A percentile compares a stretch with the other conserved stretches of the same genome.
These are phyloP conservation scores for Kondoa malvinella DNA, from an alignment of 768 basidiomycete genomes.

Conservation along the genomic window DNA sequence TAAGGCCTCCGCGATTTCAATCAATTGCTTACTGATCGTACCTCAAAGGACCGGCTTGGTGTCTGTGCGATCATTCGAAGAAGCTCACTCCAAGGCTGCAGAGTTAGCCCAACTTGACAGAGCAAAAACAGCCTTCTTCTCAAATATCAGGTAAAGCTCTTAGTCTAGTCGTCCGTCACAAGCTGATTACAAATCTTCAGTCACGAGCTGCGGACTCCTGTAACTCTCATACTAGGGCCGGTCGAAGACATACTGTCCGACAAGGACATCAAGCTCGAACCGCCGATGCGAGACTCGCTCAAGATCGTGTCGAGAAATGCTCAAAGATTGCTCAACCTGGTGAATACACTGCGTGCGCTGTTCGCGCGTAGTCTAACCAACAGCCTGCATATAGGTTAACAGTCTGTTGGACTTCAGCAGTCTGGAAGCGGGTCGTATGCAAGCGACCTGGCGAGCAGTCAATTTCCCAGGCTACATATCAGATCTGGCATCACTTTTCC, in stretches of 20 bases:
- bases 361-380: no score
- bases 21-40: no score
- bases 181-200: not conserved
- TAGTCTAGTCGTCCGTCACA: not conserved
- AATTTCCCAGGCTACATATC: conserved; percentile 9
- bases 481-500: conserved; percentile 20
- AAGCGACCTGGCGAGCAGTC: conserved; percentile 8
- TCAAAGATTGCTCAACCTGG: conserved; percentile 18
- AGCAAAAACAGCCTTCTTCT: conserved; percentile 21
- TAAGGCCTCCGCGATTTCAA: no score
- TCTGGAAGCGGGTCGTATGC: conserved; percentile 18
- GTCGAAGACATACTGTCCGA: conserved; percentile 17
- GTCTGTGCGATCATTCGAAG: conserved; percentile 18
- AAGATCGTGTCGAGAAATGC: conserved; percentile 16
- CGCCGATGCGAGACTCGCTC: conserved; percentile 8
- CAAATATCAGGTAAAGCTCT: not conserved
- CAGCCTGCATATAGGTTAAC: no score
- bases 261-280: conserved; percentile 7
- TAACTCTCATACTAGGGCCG: conserved; percentile 20
- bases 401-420: conserved; percentile 18
- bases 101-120: conserved; percentile 20
- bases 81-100: conserved; percentile 15
- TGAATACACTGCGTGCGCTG: no score
- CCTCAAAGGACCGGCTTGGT: conserved; percentile 19
- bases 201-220: conserved; percentile 20